phyloP scores from a whole-genome alignment of 257 asterid species.

The Nicotiana noctiflora region DNA sequence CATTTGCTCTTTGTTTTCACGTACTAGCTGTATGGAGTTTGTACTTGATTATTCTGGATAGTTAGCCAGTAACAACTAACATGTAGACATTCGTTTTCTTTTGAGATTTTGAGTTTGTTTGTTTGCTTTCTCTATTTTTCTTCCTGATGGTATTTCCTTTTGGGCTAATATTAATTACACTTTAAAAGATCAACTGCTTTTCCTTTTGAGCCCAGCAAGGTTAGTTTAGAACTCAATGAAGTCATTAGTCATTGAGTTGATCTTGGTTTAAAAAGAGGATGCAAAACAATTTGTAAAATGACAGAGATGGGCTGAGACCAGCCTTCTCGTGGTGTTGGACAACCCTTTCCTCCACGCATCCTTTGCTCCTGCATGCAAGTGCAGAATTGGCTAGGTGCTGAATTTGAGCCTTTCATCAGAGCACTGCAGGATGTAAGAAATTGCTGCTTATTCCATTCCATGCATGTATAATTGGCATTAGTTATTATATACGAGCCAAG shows the following conservation, averaged over 20 bases:
- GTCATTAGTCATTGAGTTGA: not conserved
- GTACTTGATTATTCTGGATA: not conserved
- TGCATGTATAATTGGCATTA: not conserved
- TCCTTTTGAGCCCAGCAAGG: not conserved
- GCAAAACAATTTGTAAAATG: not conserved
- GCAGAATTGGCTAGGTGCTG: not conserved
- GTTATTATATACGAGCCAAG: not conserved
- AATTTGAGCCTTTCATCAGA: not conserved
- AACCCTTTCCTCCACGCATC: not conserved
- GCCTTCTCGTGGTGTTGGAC: not conserved
- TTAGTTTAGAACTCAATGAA: not conserved
- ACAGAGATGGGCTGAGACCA: not conserved
- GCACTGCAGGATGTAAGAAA: not conserved
- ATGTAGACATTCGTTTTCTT: not conserved
- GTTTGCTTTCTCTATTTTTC: not conserved
- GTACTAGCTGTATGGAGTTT: not conserved
- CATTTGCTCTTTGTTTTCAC: not conserved
- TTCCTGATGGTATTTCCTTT: not conserved
- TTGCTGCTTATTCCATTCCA: not conserved
- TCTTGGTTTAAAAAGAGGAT: not conserved
- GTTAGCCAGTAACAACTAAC: not conserved
- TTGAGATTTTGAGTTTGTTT: not conserved
- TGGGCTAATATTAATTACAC: not conserved
- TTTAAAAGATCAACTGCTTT: not conserved
- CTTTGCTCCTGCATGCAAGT: not conserved